Conservation (phyloP, 2,329 filamentous ascomycete genomes). For the Sporothrix inflata region DNA sequence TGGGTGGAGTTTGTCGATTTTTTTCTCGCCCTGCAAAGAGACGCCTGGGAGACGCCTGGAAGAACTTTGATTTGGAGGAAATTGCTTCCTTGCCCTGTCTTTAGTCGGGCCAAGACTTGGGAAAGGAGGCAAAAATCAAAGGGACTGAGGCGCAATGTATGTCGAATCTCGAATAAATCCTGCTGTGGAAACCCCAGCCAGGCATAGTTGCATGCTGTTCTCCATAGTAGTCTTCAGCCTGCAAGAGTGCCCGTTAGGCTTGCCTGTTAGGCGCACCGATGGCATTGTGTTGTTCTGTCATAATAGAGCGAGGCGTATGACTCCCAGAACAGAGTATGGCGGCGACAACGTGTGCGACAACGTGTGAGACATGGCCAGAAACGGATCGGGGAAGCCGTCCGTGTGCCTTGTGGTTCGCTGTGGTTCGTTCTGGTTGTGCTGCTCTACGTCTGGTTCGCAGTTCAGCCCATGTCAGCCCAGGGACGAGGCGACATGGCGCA, state of each 20-base stretch:
- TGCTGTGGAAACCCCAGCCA: background rate
- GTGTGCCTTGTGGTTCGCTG: background rate
- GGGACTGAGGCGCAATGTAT: background rate
- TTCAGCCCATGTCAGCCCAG: no score
- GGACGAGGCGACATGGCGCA: background rate
- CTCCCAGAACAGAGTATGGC: background rate
- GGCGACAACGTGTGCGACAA: no score
- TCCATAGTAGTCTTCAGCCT: background rate
- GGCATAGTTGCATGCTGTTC: background rate
- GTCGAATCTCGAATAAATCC: background rate
- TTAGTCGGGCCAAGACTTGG: constrained; percentile 8
- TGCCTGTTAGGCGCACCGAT: background rate
- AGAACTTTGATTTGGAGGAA: background rate
- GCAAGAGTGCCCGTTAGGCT: background rate
- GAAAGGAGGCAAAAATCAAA: background rate
- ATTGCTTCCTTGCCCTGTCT: background rate
- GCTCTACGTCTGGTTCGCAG: background rate
- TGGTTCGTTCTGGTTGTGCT: background rate
- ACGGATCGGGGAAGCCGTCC: background rate
- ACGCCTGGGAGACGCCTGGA: background rate
- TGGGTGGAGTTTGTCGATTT: background rate
- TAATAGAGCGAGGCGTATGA: no score
- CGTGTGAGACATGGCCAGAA: background rate
- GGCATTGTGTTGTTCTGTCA: background rate
- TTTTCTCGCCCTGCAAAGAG: background rate